Evolutionary conservation across 192 early-diverging fungal genomes (phyloP), one percentile per base, ranked within the genome.

Genomic region (Podochytrium sp.): DNA sequence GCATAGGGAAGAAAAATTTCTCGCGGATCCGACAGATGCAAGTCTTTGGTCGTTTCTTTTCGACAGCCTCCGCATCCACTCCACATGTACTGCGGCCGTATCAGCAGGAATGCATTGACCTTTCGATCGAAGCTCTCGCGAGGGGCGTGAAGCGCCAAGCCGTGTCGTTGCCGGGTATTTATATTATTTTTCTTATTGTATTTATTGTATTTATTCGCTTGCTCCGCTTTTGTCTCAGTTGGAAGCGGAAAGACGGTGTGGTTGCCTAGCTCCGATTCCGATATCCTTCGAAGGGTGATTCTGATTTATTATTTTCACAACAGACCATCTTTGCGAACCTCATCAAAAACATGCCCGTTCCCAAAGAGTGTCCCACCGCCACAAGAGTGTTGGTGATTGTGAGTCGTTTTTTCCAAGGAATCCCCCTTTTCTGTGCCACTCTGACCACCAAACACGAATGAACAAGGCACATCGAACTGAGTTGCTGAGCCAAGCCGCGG

Each of bases 211-310:
- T n/a, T n/a, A n/a, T n/a, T n/a, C n/a, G n/a, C n/a, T n/a, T n/a
- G n/a, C n/a, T n/a, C n/a, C n/a, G n/a, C n/a, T n/a, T n/a, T n/a
- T 6, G 81, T 96, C 27, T 65, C 65, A 23, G 89, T 90, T 68
- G 94, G 95, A 23, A 93, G 91, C 71, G 95, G 95, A 23, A 96
- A 96, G 73, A 96, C 95, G 29, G 94, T 94, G n/a, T n/a, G n/a
- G n/a, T n/a, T n/a, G n/a, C n/a, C n/a, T n/a, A n/a, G n/a, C n/a
- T n/a, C n/a, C n/a, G n/a, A n/a, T n/a, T n/a, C n/a, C n/a, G n/a
- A n/a, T n/a, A n/a, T n/a, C n/a, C n/a, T n/a, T n/a, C n/a, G n/a
- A n/a, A n/a, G n/a, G n/a, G n/a, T n/a, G n/a, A n/a, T n/a, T n/a
- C n/a, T n/a, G n/a, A n/a, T n/a, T n/a, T n/a, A n/a, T n/a, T n/a